Evolutionary conservation across 352 stramenopile species (phyloP), one percentile per base, ranked within the genome.

Genomic region (Phytophthora pistaciae): DNA sequence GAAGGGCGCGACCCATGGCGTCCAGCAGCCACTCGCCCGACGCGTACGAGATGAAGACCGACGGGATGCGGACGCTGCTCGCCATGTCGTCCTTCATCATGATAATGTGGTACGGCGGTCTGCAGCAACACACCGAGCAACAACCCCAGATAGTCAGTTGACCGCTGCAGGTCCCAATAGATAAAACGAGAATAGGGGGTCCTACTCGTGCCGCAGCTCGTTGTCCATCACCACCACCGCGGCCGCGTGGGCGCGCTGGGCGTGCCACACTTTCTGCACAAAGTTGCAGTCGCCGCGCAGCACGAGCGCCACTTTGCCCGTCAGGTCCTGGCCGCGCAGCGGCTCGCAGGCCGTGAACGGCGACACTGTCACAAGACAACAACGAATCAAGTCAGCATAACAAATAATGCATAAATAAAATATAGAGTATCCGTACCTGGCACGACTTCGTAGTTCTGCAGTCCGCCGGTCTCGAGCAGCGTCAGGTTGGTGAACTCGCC

Each of bases 11-110:
- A 31, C 58, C 69, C 31, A 91, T 67, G 21, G 64, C 58, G 36
- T 78, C 52, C 38, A 93, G 56, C 27, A 93, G 75, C 71, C 73
- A 81, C 56, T 92, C 84, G 29, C 88, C 88, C 16, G 85, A 85
- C 9, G 56, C 56, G 64, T 92, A 93, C 46, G 84, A 84, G 38
- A 95, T 79, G 66, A 95, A 95, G 16, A 93, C 82, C 1, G 76
- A 87, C 50, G 88, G 88, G 56, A 95, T 95, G 18, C 60, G 72
- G 25, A 95, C 66, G 27, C 74, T 78, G 49, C 77, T 80, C 44
- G 84, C 83, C 67, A 92, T 88, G 64, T 93, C 80, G 67, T 95
- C 86, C 44, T 90, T 89, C 72, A 93, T 90, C 88, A 95, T 95
- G 72, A 95, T 92, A 66, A 95, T 93, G 44, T 95, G 85, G 58